These are phyloP conservation scores for Elsinoe ampelina DNA, from an alignment of 2,329 filamentous ascomycete genomes.

Conservation along the genomic window DNA sequence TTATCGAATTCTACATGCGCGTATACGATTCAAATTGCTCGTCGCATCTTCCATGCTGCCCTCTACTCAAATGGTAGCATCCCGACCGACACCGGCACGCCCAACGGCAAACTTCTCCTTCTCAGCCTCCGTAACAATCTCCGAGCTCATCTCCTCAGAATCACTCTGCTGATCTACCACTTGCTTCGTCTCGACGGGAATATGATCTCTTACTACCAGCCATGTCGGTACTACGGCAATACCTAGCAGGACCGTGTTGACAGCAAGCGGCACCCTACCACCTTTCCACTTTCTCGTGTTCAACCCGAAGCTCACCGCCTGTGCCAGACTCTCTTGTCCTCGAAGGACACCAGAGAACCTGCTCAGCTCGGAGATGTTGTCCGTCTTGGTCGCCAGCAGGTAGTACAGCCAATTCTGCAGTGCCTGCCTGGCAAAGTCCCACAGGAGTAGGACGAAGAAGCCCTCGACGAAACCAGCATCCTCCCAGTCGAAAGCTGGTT, in stretches of 20 bases:
- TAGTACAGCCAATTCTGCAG: conserved; percentile 51
- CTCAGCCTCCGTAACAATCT: neutral
- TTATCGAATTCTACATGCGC: neutral
- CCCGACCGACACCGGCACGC: neutral
- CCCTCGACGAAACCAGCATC: conserved; percentile 37
- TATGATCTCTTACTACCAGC: conserved; percentile 25
- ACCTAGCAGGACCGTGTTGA: conserved; percentile 29
- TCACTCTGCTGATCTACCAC: neutral
- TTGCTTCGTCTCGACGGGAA: conserved; percentile 19
- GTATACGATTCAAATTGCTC: neutral
- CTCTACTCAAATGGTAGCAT: neutral
- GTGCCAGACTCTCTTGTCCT: conserved; percentile 38
- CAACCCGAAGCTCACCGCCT: conserved; percentile 36
- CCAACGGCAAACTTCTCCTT: conserved; percentile 11
- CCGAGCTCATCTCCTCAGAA: neutral
- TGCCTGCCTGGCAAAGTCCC: conserved; percentile 44
- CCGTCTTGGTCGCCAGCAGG: conserved; percentile 45
- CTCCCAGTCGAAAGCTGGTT: conserved; percentile 37
- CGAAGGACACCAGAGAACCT: conserved; percentile 36
- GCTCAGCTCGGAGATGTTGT: conserved; percentile 45
- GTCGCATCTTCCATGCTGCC: neutral
- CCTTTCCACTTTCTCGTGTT: conserved; percentile 37
- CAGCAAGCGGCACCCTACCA: conserved; percentile 34
- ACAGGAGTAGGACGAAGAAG: conserved; percentile 41
- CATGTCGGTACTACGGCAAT: conserved; percentile 25